Evolutionary conservation across 352 stramenopile species (phyloP), one percentile per base, ranked within the genome.

Genomic region (Phytophthora sp.): DNA sequence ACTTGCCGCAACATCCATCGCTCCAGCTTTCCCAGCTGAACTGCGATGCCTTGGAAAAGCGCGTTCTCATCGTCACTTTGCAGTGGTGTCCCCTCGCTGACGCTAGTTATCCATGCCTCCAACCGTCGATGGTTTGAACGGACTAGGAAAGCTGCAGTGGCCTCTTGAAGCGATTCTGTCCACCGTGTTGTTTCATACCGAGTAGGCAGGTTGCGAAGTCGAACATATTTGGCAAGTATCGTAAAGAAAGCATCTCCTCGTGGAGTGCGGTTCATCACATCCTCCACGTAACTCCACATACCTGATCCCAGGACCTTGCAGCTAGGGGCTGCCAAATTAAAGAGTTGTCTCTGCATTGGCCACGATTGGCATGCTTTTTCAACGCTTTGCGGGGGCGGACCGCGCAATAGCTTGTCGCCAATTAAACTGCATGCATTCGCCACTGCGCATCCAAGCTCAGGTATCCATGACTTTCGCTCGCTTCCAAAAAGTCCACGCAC

Each of bases 1-100:
- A 87, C 76, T 43, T 85, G 71, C 3, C 77, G 74, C 12, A 90
- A 49, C 82, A 91, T 88, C 74, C 69, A 88, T 27, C 80, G 76
- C 54, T 91, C 82, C 23, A 91, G 42, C 21, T 71, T 76, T 38
- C 62, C 45, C 1, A 89, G 52, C 23, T 79, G 64, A 37, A 57
- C 44, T 12, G 77, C 61, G 55, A 89, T 70, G 1, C 15, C 17
- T 48, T 75, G 54, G 23, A 79, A 66, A 21, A 72, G 46, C 24
- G 21, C 24, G 12, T 21, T 38, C 18, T 66, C 62, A 10, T 30
- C 35, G 42, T 59, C 39, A 13, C 41, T 21, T 18, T 45, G 9
- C 28, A 74, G 20, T 13, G 17, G 13, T 17, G 10, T 38, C 15
- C 27, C 18, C 15, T 34, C 37, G 4, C 52, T 32, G 7, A 45